Base-by-base conservation (phyloP, 345 rosid genomes). In the Acer yangbiense region DNA sequence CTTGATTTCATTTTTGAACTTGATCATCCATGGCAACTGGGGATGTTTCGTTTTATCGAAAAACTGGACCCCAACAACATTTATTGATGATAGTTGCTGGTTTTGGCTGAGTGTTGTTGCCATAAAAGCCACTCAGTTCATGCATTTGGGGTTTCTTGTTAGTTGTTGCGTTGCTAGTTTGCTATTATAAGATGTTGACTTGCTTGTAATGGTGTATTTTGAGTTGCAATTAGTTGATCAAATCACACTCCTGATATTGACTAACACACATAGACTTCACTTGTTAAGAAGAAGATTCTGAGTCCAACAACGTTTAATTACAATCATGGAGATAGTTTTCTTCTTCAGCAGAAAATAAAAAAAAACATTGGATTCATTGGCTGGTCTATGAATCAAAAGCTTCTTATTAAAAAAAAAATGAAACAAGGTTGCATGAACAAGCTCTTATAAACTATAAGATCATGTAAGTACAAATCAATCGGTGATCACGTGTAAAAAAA, bases 31-130 rank as follows among this genome's bases (percentile, higher is more conserved):
- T n/a, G 27, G 43, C 63, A 66, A 7, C 29, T 61, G 46, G 65
- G 60, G 52, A 73, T 74, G 63, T 16, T 25, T 64, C 69, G 25
- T 12, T 18, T 6, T 23, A 6, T 68, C 4, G 16, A 21, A 21
- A 20, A 32, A 12, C 68, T 23, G 57, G 73, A 68, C 57, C 79
- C 61, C 83, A 25, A 23, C 35, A 32, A 32, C 52, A 64, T 65
- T 63, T 48, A 43, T 25, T 32, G 46, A 50, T 8, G 3, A 43
- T 58, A 54, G 68, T 63, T 61, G 69, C 68, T 71, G 64, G 62
- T 29, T 74, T 35, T 12, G 62, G 75, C 63, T 32, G 32, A 2
- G 35, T 32, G 35, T 3, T 32, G 35, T 32, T 32, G 35, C 65
- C 46, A 57, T 23, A 57, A 20, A 41, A 12, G 52, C 39, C 10